phyloP scores from a whole-genome alignment of 2,329 filamentous ascomycete species.

The Colletotrichum graminicola region DNA sequence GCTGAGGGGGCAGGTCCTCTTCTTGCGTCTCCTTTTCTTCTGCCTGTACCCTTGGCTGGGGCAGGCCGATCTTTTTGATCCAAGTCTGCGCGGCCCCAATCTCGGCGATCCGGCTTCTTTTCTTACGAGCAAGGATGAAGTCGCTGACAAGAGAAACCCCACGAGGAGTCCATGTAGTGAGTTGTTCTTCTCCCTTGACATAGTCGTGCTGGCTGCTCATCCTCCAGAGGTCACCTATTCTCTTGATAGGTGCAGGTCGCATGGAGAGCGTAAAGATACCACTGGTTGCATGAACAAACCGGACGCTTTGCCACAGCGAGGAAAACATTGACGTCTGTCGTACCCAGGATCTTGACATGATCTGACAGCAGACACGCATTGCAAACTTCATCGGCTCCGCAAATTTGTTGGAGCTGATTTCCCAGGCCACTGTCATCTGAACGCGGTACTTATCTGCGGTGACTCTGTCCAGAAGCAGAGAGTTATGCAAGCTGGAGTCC shows the following conservation, averaged over 20 bases:
- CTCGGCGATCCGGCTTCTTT: conserved; percentile 80
- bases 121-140: conserved; percentile 81
- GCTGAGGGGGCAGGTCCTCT: conserved; percentile 52
- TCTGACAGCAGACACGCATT: conserved; percentile 83
- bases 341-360: conserved; percentile 85
- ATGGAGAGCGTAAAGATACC: conserved; percentile 89
- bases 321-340: conserved; percentile 90
- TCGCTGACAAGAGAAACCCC: conserved; percentile 93
- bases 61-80: conserved; percentile 69
- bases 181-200: conserved; percentile 92
- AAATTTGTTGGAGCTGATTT: conserved; percentile 84
- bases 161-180: conserved; percentile 87
- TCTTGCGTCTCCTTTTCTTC: conserved; percentile 53
- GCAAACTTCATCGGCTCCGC: conserved; percentile 91
- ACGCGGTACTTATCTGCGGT: conserved; percentile 95
- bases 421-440: conserved; percentile 88
- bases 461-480: conserved; percentile 90
- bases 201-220: conserved; percentile 97
- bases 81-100: conserved; percentile 80
- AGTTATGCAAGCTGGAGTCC: conserved; percentile 95
- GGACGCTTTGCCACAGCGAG: conserved; percentile 84
- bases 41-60: conserved; percentile 54
- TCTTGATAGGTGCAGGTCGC: conserved; percentile 89
- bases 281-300: conserved; percentile 88
- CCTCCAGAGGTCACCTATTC: conserved; percentile 93